A percentile compares a stretch with the other conserved stretches of the same genome.
Evolutionary conservation across 441 rosid species (phyloP).

Genomic region (Melianthus villosus): DNA sequence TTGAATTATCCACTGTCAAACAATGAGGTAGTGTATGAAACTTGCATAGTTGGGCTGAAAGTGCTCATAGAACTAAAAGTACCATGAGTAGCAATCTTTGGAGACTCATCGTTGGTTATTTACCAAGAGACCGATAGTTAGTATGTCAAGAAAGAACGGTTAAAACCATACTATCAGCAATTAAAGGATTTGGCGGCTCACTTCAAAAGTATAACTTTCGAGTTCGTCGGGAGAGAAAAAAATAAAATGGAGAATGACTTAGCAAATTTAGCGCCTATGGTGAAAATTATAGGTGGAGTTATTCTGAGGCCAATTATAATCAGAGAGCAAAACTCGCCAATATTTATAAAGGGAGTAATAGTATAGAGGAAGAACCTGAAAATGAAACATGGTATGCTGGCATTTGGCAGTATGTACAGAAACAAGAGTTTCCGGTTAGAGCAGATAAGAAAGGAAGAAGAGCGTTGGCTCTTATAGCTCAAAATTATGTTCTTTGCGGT

Average conservation of each 20-base stretch:
- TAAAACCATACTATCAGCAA: background rate
- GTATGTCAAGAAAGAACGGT: background rate
- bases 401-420: too few relatives aligned
- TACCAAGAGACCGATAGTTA: background rate
- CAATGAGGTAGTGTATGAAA: background rate
- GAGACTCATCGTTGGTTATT: background rate
- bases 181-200: background rate
- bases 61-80: background rate
- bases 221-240: background rate
- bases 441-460: too few relatives aligned
- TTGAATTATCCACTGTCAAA: background rate
- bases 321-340: background rate
- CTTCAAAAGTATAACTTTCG: background rate
- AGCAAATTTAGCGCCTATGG: background rate
- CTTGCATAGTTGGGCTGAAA: background rate
- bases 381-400: too few relatives aligned
- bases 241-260: background rate
- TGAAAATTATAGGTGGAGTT: background rate
- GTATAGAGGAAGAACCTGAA: too few relatives aligned
- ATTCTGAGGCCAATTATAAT: background rate
- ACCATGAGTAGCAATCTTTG: background rate
- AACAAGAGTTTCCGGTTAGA: too few relatives aligned
- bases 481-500: background rate
- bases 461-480: too few relatives aligned
- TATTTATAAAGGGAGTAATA: background rate